Conservation (phyloP, 495 filamentous ascomycete species). For the Penicillium herquei region DNA sequence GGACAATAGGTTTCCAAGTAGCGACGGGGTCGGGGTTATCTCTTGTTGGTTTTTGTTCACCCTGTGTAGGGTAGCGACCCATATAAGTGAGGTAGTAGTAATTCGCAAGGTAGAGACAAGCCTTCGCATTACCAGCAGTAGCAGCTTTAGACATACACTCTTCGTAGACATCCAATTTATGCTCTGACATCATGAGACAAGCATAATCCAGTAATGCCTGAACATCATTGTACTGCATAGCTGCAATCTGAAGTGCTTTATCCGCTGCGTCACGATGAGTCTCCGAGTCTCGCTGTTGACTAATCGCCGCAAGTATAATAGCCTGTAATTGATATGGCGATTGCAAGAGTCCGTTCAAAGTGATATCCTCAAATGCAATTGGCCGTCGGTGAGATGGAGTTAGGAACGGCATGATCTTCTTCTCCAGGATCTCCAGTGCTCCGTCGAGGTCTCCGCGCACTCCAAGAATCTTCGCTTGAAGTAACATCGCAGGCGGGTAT, state of each 20-base stretch:
- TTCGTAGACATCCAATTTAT: constrained; percentile 32
- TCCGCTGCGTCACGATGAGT: constrained; percentile 9
- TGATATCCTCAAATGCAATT: constrained; percentile 10
- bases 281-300: not conserved
- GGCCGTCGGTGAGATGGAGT: constrained; percentile 8
- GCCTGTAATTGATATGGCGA: constrained; percentile 31
- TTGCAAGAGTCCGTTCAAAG: not conserved
- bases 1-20: not conserved
- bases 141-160: constrained; percentile 38
- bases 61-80: constrained; percentile 25
- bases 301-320: constrained; percentile 16
- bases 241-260: constrained; percentile 20
- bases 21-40: not conserved
- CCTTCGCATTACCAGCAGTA: constrained; percentile 18
- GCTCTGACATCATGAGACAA: constrained; percentile 16
- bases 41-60: constrained; percentile 8
- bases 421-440: constrained; percentile 24
- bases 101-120: constrained; percentile 36
- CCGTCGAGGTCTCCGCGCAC: constrained; percentile 18
- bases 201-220: constrained; percentile 30
- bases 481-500: constrained; percentile 30
- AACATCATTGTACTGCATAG: constrained; percentile 33
- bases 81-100: constrained; percentile 37
- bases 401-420: constrained; percentile 22
- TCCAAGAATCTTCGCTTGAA: constrained; percentile 30